Conservation (phyloP, 2,329 filamentous ascomycete genomes). For the Venturia nashicola region DNA sequence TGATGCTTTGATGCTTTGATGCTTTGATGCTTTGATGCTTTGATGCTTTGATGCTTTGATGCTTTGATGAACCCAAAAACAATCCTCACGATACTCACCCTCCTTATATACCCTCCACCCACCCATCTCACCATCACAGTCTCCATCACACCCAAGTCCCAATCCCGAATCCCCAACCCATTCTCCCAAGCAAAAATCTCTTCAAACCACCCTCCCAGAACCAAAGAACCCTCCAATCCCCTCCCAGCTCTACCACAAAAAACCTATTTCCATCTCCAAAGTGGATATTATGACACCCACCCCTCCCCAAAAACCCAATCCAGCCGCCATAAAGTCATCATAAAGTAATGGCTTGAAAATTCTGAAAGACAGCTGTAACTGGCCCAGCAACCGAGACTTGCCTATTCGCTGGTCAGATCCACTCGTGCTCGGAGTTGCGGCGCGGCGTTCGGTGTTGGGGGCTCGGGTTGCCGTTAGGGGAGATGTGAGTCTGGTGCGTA, state of each 20-base stretch:
- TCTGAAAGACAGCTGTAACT: not conserved
- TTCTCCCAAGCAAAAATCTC: too few relatives aligned
- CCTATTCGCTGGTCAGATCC: too few relatives aligned
- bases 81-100: not conserved
- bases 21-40: not conserved
- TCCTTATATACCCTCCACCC: not conserved
- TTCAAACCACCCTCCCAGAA: not conserved
- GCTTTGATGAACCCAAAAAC: not conserved
- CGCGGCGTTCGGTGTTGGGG: not conserved
- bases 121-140: not conserved
- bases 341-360: not conserved
- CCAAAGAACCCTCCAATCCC: too few relatives aligned
- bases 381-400: not conserved
- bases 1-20: not conserved
- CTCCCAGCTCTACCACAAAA: not conserved
- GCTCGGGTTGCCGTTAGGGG: not conserved
- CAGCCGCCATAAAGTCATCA: too few relatives aligned
- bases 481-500: slow-evolving; percentile 1
- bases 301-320: not conserved
- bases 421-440: not conserved
- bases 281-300: not conserved
- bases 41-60: not conserved
- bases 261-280: not conserved
- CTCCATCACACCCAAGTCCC: too few relatives aligned
- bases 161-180: too few relatives aligned